Evolutionary conservation across 805 yeast species (phyloP), one percentile per base, ranked within the genome.

Genomic region (Kurtzmaniella cleridarum): DNA sequence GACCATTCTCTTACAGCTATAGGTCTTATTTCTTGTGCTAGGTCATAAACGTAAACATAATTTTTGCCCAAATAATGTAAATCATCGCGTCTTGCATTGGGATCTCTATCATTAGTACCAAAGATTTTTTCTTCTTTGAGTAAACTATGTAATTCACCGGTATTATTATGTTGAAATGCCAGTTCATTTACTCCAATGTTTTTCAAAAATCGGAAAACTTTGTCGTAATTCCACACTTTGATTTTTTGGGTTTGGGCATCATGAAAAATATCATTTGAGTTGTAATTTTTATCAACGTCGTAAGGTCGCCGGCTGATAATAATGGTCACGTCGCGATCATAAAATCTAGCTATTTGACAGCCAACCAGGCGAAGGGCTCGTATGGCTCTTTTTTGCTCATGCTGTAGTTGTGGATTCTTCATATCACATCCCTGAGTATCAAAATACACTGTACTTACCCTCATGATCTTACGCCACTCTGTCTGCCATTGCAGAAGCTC

Each of bases 21-120:
- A 0, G 98, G 96, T 40, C 95, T 76, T 44, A 82, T 81, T 17
- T 73, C 74, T 50, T 85, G 90, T 45, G 80, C 73, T 18, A 84
- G 67, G 53, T 93, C 98, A 62, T 83, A 91, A 29, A 88, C 81
- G 47, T 83, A 80, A 20, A 88, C 65, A 59, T 81, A 88, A 39
- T 66, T 64, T 29, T 81, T 79, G 36, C 79, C 80, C 59, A 93
- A 86, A 57, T 85, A 85, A 53, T 82, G 81, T 51, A 84, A 76
- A 55, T 91, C 96, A 50, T 86, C 95, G 41, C 96, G 70, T 47
- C 75, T 79, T 2, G 95, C 93, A 45, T 71, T 75, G 10, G 95
- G 93, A 57, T 90, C 96, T 47, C 95, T 76, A 58, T 90, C 97
- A 28, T 83, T 75, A 0, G 95, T 84, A 10, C 96, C 97, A 56